Percentiles rank a stretch among this genome's conserved stretches.
These are phyloP conservation scores for Ceratocystis albifundus DNA, from an alignment of 2,329 filamentous ascomycete species.

Conservation along the genomic window DNA sequence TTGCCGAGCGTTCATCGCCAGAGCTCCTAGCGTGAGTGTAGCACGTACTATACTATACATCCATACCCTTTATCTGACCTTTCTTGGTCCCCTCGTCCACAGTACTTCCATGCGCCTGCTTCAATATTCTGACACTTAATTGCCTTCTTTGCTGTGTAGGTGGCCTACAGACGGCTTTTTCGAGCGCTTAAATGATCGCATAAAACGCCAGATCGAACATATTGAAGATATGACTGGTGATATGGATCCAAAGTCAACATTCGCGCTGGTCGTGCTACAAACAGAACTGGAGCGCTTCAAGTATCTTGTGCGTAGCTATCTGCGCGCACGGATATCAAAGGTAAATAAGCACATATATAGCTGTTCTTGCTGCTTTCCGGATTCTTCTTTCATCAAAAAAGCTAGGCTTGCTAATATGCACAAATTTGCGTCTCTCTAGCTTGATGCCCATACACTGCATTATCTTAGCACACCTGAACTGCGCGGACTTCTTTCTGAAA, in stretches of 20 bases:
- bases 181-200: constrained; percentile 64
- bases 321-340: constrained; percentile 80
- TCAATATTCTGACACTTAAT: neutral
- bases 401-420: neutral
- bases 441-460: constrained; percentile 65
- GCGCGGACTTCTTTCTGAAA: constrained; percentile 54
- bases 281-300: constrained; percentile 93
- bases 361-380: neutral
- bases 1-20: constrained; percentile 79
- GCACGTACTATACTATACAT: too few relatives aligned
- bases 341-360: constrained; percentile 34
- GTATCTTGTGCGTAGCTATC: constrained; percentile 71
- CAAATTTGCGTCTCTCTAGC: constrained; percentile 35
- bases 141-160: neutral
- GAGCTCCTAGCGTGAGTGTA: constrained; percentile 51
- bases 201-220: constrained; percentile 57
- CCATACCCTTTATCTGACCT: too few relatives aligned
- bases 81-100: too few relatives aligned
- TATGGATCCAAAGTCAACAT: constrained; percentile 84
- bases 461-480: constrained; percentile 50
- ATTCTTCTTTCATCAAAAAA: neutral
- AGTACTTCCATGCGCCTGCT: neutral
- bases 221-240: constrained; percentile 69
- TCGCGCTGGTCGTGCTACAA: constrained; percentile 86
- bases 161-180: constrained; percentile 63